Evolutionary conservation across 306 rosid species (phyloP), one percentile per base, ranked within the genome.

Genomic region (Vigna mungo): DNA sequence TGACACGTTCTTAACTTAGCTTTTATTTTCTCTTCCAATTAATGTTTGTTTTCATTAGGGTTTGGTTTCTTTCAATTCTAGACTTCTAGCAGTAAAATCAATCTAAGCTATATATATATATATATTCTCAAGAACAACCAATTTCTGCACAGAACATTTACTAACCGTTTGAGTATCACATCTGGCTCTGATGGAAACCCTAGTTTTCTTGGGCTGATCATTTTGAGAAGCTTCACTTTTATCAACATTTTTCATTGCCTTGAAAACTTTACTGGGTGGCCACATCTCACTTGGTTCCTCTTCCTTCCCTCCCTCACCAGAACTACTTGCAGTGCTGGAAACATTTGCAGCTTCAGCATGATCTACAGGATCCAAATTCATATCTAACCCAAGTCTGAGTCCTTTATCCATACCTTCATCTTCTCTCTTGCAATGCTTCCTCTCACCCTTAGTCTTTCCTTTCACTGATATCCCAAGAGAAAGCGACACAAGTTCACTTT

Each of bases 111-210:
- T 18, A 0, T 23, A 23, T 23, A 23, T 23, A n/a, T n/a, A n/a
- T n/a, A n/a, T n/a, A 52, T 17, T 13, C 17, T 63, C 52, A 51
- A 64, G 52, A 63, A 47, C 13, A 59, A 36, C 25, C 18, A 25
- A 14, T 48, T 51, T 51, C 21, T 17, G 9, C 4, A 17, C 6
- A 48, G 16, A 48, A 25, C 36, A 13, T 23, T 60, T 32, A 85
- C 89, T 84, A 49, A 92, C 96, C 72, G 92, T 92, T 69, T 86
- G 90, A 2, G 89, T 71, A 43, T 92, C 89, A 14, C 97, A 92
- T 80, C 94, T 85, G 3, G 89, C 93, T 86, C 94, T 80, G 14
- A 92, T 85, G 3, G 86, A 89, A 86, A 92, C 96, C 84, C 96
- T 90, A 77, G 92, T 61, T 52, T 85, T 88, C 88, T 92, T 92